These are phyloP conservation scores for Penicillium dipodomyicola DNA, from an alignment of 495 filamentous ascomycete genomes.

Conservation along the genomic window DNA sequence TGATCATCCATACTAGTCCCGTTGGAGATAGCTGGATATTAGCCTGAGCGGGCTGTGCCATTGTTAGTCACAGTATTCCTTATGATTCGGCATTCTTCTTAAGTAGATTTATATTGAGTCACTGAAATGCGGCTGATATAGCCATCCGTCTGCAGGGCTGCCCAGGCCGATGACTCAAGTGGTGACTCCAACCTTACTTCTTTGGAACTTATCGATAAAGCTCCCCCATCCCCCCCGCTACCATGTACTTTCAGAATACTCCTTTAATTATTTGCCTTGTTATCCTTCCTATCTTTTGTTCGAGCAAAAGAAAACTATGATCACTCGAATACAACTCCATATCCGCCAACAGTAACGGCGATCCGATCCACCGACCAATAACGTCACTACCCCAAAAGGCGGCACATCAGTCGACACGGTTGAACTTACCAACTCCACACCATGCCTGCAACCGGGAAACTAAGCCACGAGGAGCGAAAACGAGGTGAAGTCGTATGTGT, in stretches of 20 bases:
- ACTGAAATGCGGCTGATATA: slow-evolving; percentile 1
- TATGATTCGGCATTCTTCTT: slow-evolving; percentile 22
- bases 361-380: slow-evolving; percentile 23
- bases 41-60: slow-evolving; percentile 2
- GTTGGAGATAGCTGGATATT: slow-evolving; percentile 1
- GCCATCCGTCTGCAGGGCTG: background rate
- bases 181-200: slow-evolving; percentile 26
- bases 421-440: slow-evolving; percentile 11
- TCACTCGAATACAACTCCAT: slow-evolving; percentile 47
- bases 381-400: slow-evolving; percentile 24
- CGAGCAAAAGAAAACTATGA: slow-evolving; percentile 37
- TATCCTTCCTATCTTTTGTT: slow-evolving; percentile 11
- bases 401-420: slow-evolving; percentile 13
- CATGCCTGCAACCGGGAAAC: slow-evolving; percentile 49
- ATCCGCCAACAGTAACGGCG: slow-evolving; percentile 27
- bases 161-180: slow-evolving; percentile 29
- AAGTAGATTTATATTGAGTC: slow-evolving; percentile 5
- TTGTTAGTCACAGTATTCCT: slow-evolving; percentile 14
- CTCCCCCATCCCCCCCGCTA: slow-evolving; percentile 18
- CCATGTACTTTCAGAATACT: background rate
- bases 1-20: slow-evolving; percentile 13
- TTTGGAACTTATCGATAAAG: slow-evolving; percentile 40
- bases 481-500: slow-evolving; percentile 75
- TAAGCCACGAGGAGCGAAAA: slow-evolving; percentile 70
- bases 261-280: background rate